phyloP scores from a whole-genome alignment of 768 basidiomycete genomes.

The Podaxis sp. region DNA sequence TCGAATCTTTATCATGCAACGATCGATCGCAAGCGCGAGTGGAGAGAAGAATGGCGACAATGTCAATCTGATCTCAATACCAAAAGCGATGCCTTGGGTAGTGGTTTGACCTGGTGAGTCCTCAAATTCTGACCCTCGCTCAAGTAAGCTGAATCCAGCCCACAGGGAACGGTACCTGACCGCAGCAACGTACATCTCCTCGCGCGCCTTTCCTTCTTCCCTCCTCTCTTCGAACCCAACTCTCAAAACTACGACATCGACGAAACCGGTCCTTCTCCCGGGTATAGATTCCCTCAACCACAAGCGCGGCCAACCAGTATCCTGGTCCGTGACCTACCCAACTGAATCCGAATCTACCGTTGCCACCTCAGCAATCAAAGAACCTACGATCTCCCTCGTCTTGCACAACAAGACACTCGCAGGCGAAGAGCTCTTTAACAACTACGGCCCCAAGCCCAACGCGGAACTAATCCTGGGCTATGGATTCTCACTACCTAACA shows the following conservation, averaged over 20 bases:
- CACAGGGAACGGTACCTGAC: constrained; percentile 70
- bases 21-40: constrained; percentile 57
- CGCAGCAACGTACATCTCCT: constrained; percentile 77
- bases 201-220: constrained; percentile 87
- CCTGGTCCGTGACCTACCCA: constrained; percentile 66
- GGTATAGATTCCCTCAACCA: constrained; percentile 89
- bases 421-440: constrained; percentile 75
- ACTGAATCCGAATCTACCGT: constrained; percentile 19
- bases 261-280: constrained; percentile 81
- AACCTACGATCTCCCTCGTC: constrained; percentile 58
- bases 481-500: constrained; percentile 77
- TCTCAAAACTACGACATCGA: constrained; percentile 28
- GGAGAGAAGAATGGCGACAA: constrained; percentile 60
- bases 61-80: constrained; percentile 43
- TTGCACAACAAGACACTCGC: constrained; percentile 40
- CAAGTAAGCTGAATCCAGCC: constrained; percentile 29
- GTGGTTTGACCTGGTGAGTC: constrained; percentile 59
- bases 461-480: constrained; percentile 89
- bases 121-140: neutral
- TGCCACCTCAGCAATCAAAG: constrained; percentile 11
- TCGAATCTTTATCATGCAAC: constrained; percentile 83
- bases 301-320: constrained; percentile 72
- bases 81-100: constrained; percentile 40
- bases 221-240: constrained; percentile 55
- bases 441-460: constrained; percentile 91